Evolutionary conservation across 495 filamentous ascomycete genomes (phyloP), one percentile per base, ranked within the genome.

Genomic region (Rhypophila decipiens): DNA sequence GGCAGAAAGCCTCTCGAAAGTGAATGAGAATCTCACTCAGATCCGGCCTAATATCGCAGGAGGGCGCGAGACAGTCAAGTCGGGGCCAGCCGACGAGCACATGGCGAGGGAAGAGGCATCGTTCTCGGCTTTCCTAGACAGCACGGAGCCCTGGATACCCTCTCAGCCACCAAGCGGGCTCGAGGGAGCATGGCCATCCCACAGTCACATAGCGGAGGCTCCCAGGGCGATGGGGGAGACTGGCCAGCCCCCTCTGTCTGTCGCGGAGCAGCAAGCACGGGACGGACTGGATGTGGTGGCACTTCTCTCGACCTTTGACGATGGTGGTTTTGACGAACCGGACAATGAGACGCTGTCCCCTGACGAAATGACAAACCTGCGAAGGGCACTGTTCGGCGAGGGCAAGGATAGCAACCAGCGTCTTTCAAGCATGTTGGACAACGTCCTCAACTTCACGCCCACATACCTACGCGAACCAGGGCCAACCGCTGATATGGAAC

Each of bases 21-120:
- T 29, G 5, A 51, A 50, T 20, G 60, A 63, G 41, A 63, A 53
- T 36, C 59, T 60, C n/a, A 43, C 50, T 3, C 57, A 55, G 35
- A 15, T 53, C 34, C 48, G 39, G 21, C 76, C 88, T 59, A 91
- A 89, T 71, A 72, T 82, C 61, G n/a, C 90, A 38, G 35, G 33
- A 27, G 7, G 48, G 50, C n/a, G n/a, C 24, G 51, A 41, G 23
- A 37, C 42, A 24, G 34, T 67, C 37, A 58, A 46, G 22, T 24
- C 44, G 10, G 45, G 52, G 0, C 60, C 70, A 11, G 53, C 52
- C 9, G 61, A 63, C 42, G 57, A 65, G 35, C 67, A 74, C 36
- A 49, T 63, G 12, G 52, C 51, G 1, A 43, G 42, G n/a, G 50
- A 67, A 27, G 72, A 77, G 47, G 55, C 60, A 1, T 59, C 64